Conservation (phyloP, 2,329 filamentous ascomycete species). For the Periglandula ipomoeae region DNA sequence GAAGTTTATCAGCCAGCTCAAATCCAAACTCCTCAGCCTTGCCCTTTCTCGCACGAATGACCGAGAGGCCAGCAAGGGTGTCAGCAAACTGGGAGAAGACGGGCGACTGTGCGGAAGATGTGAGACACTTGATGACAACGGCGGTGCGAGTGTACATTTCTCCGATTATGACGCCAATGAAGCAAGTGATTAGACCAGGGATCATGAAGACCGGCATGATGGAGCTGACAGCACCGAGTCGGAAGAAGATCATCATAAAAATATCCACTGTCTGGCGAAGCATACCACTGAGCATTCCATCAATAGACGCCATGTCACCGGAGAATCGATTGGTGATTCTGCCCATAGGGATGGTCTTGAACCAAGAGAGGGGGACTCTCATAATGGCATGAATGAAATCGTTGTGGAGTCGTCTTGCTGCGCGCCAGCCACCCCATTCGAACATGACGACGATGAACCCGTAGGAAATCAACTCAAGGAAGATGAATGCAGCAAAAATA, state of each 20-base stretch:
- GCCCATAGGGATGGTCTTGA: conserved; percentile 42
- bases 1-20: conserved; percentile 40
- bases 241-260: conserved; percentile 32
- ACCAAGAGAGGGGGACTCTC: conserved; percentile 47
- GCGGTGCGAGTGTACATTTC: conserved; percentile 43
- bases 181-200: conserved; percentile 35
- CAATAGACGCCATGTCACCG: conserved; percentile 48
- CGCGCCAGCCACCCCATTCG: conserved; percentile 47
- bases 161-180: conserved; percentile 35
- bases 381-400: conserved; percentile 43
- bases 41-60: conserved; percentile 41
- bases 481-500: conserved; percentile 38
- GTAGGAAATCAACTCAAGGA: conserved; percentile 33
- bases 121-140: conserved; percentile 35
- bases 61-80: conserved; percentile 37
- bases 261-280: conserved; percentile 34
- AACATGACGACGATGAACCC: conserved; percentile 36
- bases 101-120: conserved; percentile 40
- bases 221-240: conserved; percentile 37
- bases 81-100: conserved; percentile 49
- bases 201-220: conserved; percentile 44
- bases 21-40: conserved; percentile 39
- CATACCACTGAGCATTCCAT: conserved; percentile 36
- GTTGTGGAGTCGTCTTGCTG: conserved; percentile 42
- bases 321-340: conserved; percentile 47